Conservation (phyloP, 768 basidiomycete species). For the Pleurotus tuoliensis region DNA sequence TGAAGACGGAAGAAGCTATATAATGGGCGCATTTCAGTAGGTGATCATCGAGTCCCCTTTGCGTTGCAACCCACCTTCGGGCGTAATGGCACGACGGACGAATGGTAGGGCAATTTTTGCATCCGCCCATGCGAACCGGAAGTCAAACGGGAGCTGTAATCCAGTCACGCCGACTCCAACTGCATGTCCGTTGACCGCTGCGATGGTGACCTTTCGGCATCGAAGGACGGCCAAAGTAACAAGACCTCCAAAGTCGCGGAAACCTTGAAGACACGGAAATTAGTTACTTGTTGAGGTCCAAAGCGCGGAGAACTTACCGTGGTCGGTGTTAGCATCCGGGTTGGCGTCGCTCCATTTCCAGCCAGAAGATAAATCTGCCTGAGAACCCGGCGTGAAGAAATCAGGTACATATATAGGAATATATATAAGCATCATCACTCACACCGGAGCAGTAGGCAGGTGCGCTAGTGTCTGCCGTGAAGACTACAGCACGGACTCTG, state of each 20-base stretch:
- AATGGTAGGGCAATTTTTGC: slow-evolving; percentile 49
- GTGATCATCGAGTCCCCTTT: neutral
- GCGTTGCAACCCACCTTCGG: slow-evolving; percentile 36
- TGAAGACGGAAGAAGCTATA: slow-evolving; percentile 38
- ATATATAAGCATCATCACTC: slow-evolving; percentile 11
- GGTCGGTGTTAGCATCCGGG: slow-evolving; percentile 41
- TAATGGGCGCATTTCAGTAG: neutral
- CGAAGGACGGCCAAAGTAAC: slow-evolving; percentile 43
- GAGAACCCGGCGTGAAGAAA: neutral
- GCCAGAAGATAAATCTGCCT: slow-evolving; percentile 49
- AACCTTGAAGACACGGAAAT: slow-evolving; percentile 39
- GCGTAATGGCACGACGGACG: slow-evolving; percentile 42
- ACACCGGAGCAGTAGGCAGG: slow-evolving; percentile 56
- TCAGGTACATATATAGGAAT: neutral
- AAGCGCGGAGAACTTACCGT: slow-evolving; percentile 27
- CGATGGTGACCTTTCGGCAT: slow-evolving; percentile 53
- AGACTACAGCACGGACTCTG: slow-evolving; percentile 44
- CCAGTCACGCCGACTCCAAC: slow-evolving; percentile 49
- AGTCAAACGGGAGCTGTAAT: slow-evolving; percentile 48
- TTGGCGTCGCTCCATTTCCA: slow-evolving; percentile 43
- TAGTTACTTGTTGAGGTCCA: neutral
- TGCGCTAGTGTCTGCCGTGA: slow-evolving; percentile 48
- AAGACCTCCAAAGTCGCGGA: slow-evolving; percentile 46
- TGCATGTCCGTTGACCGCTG: slow-evolving; percentile 48
- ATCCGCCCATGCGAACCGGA: slow-evolving; percentile 48